Evolutionary conservation across 208 protist species (phyloP).

Genomic region (Acanthamoeba culbertsoni): DNA sequence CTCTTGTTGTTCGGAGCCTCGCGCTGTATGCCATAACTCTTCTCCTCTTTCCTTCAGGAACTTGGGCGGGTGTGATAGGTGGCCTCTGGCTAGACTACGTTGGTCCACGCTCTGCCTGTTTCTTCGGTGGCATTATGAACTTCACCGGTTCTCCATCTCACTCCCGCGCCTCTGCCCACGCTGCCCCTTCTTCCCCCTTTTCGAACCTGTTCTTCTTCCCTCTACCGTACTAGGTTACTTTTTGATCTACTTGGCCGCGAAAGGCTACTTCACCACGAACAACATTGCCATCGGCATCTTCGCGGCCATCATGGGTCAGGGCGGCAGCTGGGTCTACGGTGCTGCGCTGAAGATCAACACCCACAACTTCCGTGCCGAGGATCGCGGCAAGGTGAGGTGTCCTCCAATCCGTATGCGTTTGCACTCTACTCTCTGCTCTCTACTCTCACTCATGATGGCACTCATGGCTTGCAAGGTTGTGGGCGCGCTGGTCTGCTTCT

Average conservation of each 20-base stretch:
- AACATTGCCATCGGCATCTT: constrained; percentile 18
- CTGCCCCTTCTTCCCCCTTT: not conserved
- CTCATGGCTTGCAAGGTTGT: constrained; percentile 8
- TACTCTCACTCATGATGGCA: not conserved
- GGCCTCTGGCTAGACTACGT: not conserved
- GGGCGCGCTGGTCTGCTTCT: constrained; percentile 27
- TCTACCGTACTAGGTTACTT: not conserved
- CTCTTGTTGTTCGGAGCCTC: no score
- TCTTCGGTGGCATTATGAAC: not conserved
- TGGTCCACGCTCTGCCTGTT: not conserved
- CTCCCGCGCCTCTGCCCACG: not conserved
- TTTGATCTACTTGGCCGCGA: not conserved
- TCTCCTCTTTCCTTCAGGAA: not conserved
- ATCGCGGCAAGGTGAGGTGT: constrained; percentile 9
- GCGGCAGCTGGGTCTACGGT: constrained; percentile 4
- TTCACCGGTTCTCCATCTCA: not conserved
- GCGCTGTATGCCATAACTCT: not conserved
- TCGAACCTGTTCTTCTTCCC: not conserved
- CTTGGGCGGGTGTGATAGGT: not conserved
- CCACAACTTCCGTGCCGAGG: not conserved
- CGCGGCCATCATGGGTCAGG: constrained; percentile 12
- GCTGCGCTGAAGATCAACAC: constrained; percentile 27
- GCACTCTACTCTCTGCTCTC: not conserved
- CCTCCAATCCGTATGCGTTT: not conserved
- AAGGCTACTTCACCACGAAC: not conserved